These are phyloP conservation scores for Globisporangium rhizosaccharum DNA, from an alignment of 352 stramenopile genomes.

Conservation along the genomic window DNA sequence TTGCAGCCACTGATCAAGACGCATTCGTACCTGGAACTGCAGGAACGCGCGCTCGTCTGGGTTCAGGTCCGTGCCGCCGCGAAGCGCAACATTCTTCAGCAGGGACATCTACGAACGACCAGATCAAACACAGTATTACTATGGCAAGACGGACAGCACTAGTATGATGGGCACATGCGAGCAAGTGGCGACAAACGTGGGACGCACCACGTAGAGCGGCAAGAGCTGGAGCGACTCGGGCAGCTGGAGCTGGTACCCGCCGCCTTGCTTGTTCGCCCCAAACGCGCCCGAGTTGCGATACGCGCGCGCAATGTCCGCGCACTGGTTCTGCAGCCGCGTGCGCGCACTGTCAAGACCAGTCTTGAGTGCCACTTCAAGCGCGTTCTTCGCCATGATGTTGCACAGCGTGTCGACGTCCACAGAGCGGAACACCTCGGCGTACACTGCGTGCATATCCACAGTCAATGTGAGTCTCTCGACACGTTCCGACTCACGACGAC, in stretches of 20 bases:
- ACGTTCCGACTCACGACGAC: no score
- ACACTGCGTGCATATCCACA: constrained; percentile 36
- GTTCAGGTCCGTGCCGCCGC: constrained; percentile 95
- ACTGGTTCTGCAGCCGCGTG: constrained; percentile 88
- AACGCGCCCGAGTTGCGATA: constrained; percentile 82
- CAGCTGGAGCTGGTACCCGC: constrained; percentile 75
- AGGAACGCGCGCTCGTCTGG: constrained; percentile 94
- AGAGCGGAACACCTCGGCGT: constrained; percentile 88
- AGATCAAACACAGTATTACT: neutral
- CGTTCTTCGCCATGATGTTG: constrained; percentile 94
- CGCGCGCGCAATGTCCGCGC: constrained; percentile 91
- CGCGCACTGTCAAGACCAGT: constrained; percentile 93
- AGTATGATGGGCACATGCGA: neutral
- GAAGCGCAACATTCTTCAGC: constrained; percentile 96
- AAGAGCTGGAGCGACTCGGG: constrained; percentile 93
- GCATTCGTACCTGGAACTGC: constrained; percentile 70
- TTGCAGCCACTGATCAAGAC: no score
- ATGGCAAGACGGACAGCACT: no score
- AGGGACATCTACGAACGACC: constrained; percentile 84
- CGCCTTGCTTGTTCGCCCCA: constrained; percentile 53
- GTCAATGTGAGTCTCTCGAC: neutral
- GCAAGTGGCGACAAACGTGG: neutral
- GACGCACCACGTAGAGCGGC: constrained; percentile 91
- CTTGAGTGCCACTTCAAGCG: constrained; percentile 93
- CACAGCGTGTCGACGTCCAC: constrained; percentile 92